Percentiles rank a stretch among this genome's conserved stretches.
These are phyloP conservation scores for Ceratocystis cubensis DNA, from an alignment of 2,329 filamentous ascomycete species.

Conservation along the genomic window DNA sequence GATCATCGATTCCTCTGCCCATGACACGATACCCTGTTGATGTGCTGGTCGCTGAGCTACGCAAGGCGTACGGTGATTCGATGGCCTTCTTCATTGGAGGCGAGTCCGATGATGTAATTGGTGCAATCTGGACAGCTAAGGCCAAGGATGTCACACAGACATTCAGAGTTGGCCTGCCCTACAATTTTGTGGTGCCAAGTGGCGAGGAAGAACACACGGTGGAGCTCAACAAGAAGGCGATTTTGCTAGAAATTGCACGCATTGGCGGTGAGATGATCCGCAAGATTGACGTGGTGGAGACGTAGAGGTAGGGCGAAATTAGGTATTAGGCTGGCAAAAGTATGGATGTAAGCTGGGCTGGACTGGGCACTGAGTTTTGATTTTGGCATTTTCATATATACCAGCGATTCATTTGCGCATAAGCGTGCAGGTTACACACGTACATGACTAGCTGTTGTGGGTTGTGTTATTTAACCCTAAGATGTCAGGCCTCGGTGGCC, in stretches of 20 bases:
- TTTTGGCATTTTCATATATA: conserved; percentile 14
- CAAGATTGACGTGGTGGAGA: conserved; percentile 42
- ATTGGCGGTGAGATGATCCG: conserved; percentile 56
- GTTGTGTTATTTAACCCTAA: not conserved
- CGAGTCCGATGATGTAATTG: conserved; percentile 42
- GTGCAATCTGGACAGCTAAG: conserved; percentile 47
- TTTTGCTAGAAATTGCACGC: conserved; percentile 61
- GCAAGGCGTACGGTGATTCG: conserved; percentile 51
- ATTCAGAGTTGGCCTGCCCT: conserved; percentile 61
- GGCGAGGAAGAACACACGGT: conserved; percentile 38
- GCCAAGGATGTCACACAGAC: conserved; percentile 35
- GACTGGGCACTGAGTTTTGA: not conserved
- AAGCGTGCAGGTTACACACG: not conserved
- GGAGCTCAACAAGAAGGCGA: conserved; percentile 52
- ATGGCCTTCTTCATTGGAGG: conserved; percentile 70
- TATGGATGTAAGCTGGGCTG: not conserved
- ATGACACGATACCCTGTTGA: conserved; percentile 48
- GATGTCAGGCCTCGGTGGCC: not conserved
- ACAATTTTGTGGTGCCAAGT: conserved; percentile 36
- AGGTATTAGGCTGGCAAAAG: not conserved
- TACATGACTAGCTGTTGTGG: not conserved
- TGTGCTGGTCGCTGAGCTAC: conserved; percentile 55
- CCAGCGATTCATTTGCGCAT: conserved; percentile 14
- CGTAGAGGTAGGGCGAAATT: conserved; percentile 10
- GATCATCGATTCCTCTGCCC: conserved; percentile 33